Percentiles rank a stretch among this genome's conserved stretches.
phyloP scores from a whole-genome alignment of 495 filamentous ascomycete genomes.

The Penicillium parvum region DNA sequence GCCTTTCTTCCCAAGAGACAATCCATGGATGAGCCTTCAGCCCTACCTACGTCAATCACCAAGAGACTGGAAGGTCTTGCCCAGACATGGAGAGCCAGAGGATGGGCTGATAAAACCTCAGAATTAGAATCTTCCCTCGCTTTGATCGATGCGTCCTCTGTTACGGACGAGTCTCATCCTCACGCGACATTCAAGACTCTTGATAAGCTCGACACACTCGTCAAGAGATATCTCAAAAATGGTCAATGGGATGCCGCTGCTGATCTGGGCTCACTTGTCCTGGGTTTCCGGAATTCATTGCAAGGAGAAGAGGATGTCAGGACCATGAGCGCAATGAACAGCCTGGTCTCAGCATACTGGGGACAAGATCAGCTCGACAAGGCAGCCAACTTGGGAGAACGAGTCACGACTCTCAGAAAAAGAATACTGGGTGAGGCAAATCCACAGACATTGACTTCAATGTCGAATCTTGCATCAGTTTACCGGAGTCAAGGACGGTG shows the following conservation, averaged over 20 bases:
- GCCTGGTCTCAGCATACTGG: constrained; percentile 25
- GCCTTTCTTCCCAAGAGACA: neutral
- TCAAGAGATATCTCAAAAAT: constrained; percentile 2
- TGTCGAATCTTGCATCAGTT: constrained; percentile 27
- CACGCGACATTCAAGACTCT: neutral
- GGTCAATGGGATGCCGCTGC: constrained; percentile 12
- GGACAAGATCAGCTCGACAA: constrained; percentile 19
- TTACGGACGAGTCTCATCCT: neutral
- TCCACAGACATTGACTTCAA: constrained; percentile 6
- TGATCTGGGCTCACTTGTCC: constrained; percentile 16
- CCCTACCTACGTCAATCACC: constrained; percentile 5
- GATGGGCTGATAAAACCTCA: constrained; percentile 1
- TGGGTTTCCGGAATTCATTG: constrained; percentile 12
- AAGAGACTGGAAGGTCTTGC: constrained; percentile 1
- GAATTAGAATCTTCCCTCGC: neutral
- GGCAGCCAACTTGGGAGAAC: constrained; percentile 1
- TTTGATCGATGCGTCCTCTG: neutral
- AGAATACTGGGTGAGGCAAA: constrained; percentile 12
- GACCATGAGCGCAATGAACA: constrained; percentile 22
- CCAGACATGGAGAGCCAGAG: constrained; percentile 2
- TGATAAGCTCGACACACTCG: neutral
- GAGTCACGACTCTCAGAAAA: constrained; percentile 6
- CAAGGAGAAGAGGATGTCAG: constrained; percentile 20
- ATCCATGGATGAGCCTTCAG: constrained; percentile 11
- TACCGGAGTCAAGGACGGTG: constrained; percentile 28